phyloP scores from a whole-genome alignment of 2,329 filamentous ascomycete genomes.

The Aspergillus versicolor region DNA sequence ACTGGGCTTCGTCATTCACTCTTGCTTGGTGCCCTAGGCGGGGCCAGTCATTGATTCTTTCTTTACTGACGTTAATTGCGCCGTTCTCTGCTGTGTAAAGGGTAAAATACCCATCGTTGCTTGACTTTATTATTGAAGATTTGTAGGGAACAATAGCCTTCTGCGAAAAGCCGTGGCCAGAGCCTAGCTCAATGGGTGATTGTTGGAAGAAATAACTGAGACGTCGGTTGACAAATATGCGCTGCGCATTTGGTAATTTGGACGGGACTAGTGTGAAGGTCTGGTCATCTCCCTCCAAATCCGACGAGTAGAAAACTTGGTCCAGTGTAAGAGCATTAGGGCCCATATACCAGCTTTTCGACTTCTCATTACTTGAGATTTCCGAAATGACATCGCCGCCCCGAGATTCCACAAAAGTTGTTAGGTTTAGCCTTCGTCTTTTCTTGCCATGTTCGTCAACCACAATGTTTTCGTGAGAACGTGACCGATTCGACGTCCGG shows the following conservation, averaged over 20 bases:
- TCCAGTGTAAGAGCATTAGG: slow-evolving; percentile 37
- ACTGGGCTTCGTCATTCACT: not conserved
- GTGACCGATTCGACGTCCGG: slow-evolving; percentile 3
- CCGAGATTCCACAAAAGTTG: not conserved
- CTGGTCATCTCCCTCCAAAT: slow-evolving; percentile 28
- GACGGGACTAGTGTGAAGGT: slow-evolving; percentile 25
- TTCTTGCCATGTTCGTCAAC: slow-evolving; percentile 30
- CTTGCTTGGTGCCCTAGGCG: slow-evolving; percentile 16
- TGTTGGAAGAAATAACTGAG: slow-evolving; percentile 30
- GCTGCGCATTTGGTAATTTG: slow-evolving; percentile 24
- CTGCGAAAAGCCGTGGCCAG: slow-evolving; percentile 18
- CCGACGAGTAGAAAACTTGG: slow-evolving; percentile 44
- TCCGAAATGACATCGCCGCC: not conserved
- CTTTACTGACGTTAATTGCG: slow-evolving; percentile 25
- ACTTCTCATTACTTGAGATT: not conserved
- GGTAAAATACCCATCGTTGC: slow-evolving; percentile 26
- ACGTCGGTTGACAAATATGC: slow-evolving; percentile 31
- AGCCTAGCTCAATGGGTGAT: slow-evolving; percentile 20
- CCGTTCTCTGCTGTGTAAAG: slow-evolving; percentile 27
- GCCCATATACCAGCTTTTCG: slow-evolving; percentile 38
- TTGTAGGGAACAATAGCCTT: slow-evolving; percentile 32
- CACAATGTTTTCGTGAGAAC: slow-evolving; percentile 23
- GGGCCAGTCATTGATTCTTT: slow-evolving; percentile 30
- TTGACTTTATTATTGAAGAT: slow-evolving; percentile 8
- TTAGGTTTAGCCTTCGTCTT: slow-evolving; percentile 28